Percentiles rank a stretch among this genome's conserved stretches.
Conservation (phyloP, 208 protist genomes). For the Leishmania arabica region DNA sequence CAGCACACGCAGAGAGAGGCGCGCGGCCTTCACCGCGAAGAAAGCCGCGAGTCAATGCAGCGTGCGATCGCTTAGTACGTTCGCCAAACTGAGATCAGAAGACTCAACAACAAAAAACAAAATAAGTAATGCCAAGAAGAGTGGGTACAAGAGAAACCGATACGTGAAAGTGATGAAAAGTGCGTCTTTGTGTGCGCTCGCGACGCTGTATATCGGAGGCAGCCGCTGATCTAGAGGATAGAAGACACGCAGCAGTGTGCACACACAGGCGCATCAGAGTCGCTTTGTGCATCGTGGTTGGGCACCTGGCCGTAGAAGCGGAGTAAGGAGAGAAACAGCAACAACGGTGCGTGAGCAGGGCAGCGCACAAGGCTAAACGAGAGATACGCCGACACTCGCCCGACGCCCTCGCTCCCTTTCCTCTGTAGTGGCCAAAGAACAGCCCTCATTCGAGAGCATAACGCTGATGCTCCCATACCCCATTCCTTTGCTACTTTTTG, state of each 20-base stretch:
- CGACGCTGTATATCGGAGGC: not conserved
- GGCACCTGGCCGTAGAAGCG: not conserved
- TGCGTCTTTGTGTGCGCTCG: too few species aligned
- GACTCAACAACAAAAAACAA: not conserved
- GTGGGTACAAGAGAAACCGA: not conserved
- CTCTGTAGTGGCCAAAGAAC: not conserved
- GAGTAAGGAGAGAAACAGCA: too few species aligned
- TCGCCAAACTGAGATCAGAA: not conserved
- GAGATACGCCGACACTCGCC: not conserved
- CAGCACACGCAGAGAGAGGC: not conserved
- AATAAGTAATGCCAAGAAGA: not conserved
- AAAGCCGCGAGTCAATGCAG: not conserved
- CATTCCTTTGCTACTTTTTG: not conserved
- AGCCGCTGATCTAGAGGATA: not conserved
- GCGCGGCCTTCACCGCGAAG: not conserved
- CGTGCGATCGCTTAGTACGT: not conserved
- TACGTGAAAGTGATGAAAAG: too few species aligned
- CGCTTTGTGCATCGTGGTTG: not conserved
- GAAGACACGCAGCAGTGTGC: not conserved
- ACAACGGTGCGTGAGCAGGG: not conserved
- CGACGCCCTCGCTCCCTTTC: not conserved
- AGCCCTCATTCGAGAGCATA: not conserved
- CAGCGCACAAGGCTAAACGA: not conserved
- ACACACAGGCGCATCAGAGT: not conserved
- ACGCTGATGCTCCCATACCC: not conserved